A percentile compares a stretch with the other conserved stretches of the same genome.
Conservation (phyloP, 1,139 yeast species). For the Petasospora fabianii region DNA sequence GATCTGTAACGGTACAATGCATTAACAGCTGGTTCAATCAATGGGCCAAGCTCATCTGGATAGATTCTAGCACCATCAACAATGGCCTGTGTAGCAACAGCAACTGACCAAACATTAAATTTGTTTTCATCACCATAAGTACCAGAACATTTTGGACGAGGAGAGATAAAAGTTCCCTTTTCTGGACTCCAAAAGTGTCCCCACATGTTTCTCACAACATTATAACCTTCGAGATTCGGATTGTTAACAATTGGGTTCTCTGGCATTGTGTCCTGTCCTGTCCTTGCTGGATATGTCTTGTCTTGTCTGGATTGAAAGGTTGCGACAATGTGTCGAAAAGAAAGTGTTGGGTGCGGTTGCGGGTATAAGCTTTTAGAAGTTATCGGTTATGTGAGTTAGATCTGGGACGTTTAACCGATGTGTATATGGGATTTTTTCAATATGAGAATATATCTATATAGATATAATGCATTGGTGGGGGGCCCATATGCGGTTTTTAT, state of each 20-base stretch:
- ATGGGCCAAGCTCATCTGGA: slow-evolving; percentile 52
- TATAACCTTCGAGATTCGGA: slow-evolving; percentile 45
- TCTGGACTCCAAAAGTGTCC: slow-evolving; percentile 42
- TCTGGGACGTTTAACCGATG: no score
- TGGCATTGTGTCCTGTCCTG: no score
- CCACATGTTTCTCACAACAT: slow-evolving; percentile 45
- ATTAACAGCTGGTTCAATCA: slow-evolving; percentile 51
- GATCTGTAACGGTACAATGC: slow-evolving; percentile 54
- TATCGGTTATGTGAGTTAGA: no score
- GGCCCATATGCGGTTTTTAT: no score
- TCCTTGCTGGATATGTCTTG: no score
- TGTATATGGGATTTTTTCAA: no score
- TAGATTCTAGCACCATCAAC: slow-evolving; percentile 60
- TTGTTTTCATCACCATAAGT: slow-evolving; percentile 50
- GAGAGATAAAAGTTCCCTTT: slow-evolving; percentile 41
- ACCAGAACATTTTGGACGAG: slow-evolving; percentile 35
- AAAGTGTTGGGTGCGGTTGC: no score
- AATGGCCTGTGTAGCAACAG: slow-evolving; percentile 60
- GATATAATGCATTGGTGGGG: no score
- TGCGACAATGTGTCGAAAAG: no score
- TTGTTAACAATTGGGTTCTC: slow-evolving; percentile 15
- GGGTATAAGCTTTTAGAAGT: no score
- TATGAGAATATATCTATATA: no score
- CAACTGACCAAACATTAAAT: slow-evolving; percentile 66
- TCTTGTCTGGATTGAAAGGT: no score